Evolutionary conservation across 2,329 filamentous ascomycete genomes (phyloP).

Genomic region (Aspergillus persii): DNA sequence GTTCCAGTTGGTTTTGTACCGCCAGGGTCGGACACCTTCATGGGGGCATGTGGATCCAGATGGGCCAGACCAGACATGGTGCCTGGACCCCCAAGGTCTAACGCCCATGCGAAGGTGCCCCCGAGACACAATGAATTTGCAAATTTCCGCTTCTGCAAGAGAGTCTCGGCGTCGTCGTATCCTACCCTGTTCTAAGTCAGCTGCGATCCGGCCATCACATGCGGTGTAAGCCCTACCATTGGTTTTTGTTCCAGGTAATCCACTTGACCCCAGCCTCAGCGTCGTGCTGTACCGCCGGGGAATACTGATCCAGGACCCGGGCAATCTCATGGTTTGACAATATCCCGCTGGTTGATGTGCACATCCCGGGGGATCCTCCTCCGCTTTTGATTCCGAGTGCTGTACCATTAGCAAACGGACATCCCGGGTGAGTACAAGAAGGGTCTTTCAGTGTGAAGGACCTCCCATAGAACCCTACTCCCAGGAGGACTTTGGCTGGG

Average conservation of each 20-base stretch:
- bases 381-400: background rate
- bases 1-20: too few relatives aligned
- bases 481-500: slow-evolving; percentile 21
- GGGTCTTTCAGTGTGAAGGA: slow-evolving; percentile 19
- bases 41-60: background rate
- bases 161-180: slow-evolving; percentile 1
- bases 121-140: slow-evolving; percentile 3
- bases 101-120: slow-evolving; percentile 1
- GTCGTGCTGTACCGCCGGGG: slow-evolving; percentile 1
- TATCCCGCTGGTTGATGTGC: background rate
- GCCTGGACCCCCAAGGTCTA: slow-evolving; percentile 2
- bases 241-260: slow-evolving; percentile 15
- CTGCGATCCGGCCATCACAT: too few relatives aligned
- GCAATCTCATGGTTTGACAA: slow-evolving; percentile 7
- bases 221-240: slow-evolving; percentile 10
- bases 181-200: background rate
- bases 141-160: slow-evolving; percentile 1
- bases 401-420: slow-evolving; percentile 5
- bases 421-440: slow-evolving; percentile 18
- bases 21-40: too few relatives aligned
- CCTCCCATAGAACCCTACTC: slow-evolving; percentile 28
- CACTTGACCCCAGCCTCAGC: slow-evolving; percentile 13
- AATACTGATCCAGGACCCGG: background rate
- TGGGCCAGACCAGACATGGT: background rate
- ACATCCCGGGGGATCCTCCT: background rate